phyloP scores from a whole-genome alignment of 164 flowering plant genomes.

The Cinnamomum chago region DNA sequence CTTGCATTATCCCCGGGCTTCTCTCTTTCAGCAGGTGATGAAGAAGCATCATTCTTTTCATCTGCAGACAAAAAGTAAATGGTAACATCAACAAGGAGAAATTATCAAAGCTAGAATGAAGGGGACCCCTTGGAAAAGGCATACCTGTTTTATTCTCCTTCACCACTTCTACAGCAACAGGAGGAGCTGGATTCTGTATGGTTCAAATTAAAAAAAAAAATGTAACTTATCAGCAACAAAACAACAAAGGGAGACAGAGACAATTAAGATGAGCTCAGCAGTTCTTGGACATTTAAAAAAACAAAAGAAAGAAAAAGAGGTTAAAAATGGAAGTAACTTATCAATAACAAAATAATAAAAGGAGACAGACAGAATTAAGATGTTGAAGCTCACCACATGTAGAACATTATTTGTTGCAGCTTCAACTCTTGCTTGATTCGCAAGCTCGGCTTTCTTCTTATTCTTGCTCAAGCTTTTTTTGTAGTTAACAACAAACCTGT shows the following conservation, averaged over 20 bases:
- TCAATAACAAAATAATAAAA: neutral
- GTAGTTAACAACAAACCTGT: conserved; percentile 69
- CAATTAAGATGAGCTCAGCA: conserved; percentile 3
- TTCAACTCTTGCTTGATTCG: conserved; percentile 34
- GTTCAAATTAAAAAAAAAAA: neutral
- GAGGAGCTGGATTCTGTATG: conserved; percentile 31
- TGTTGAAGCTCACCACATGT: conserved; percentile 20
- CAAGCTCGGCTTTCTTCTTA: conserved; percentile 52
- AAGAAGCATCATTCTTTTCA: conserved; percentile 36
- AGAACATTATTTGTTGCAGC: conserved; percentile 19
- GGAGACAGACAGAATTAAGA: neutral
- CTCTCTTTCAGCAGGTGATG: conserved; percentile 44
- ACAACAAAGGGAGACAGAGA: neutral
- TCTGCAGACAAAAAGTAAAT: conserved; percentile 28
- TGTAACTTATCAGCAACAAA: neutral
- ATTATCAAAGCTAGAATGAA: neutral
- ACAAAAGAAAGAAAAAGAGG: neutral
- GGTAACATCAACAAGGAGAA: neutral
- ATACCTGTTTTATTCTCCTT: conserved; percentile 40
- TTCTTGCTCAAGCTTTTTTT: conserved; percentile 60
- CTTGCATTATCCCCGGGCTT: conserved; percentile 44
- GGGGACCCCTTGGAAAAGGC: neutral
- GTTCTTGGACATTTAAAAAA: conserved; percentile 26
- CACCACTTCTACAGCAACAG: conserved; percentile 17
- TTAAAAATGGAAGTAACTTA: neutral